These are phyloP conservation scores for Nemania sp. DNA, from an alignment of 2,329 filamentous ascomycete species.

Conservation along the genomic window DNA sequence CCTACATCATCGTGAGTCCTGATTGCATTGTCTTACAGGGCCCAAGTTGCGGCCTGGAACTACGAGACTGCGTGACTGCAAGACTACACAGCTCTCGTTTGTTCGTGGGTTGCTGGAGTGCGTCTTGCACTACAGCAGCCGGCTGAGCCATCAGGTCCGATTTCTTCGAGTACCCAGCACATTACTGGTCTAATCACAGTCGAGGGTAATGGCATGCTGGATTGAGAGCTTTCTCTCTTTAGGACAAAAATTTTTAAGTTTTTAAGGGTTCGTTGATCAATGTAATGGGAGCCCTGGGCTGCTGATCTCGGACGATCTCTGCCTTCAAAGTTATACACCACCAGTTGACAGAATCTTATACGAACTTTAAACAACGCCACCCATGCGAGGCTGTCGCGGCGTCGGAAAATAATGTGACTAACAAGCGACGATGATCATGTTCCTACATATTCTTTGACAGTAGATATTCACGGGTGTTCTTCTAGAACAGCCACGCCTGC, in stretches of 20 bases:
- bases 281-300: neutral
- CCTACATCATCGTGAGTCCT: conserved; percentile 19
- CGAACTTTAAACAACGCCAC: conserved; percentile 7
- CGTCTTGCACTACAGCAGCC: too few relatives aligned
- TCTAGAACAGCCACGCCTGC: conserved; percentile 12
- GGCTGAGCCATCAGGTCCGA: too few relatives aligned
- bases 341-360: neutral
- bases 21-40: conserved; percentile 11
- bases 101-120: too few relatives aligned
- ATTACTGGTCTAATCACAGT: neutral
- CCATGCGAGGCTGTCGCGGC: conserved; percentile 12
- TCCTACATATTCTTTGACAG: conserved; percentile 1
- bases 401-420: conserved; percentile 8
- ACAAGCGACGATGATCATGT: conserved; percentile 1
- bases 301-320: conserved; percentile 13
- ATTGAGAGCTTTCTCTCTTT: neutral
- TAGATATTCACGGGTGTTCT: too few relatives aligned
- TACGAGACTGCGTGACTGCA: too few relatives aligned
- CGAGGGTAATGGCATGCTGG: neutral
- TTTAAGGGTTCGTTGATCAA: too few relatives aligned
- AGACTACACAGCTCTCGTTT: too few relatives aligned
- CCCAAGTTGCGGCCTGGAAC: too few relatives aligned
- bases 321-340: neutral
- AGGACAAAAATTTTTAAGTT: too few relatives aligned
- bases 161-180: neutral